Conservation (phyloP, 2,329 filamentous ascomycete species). For the Fusarium setosum region DNA sequence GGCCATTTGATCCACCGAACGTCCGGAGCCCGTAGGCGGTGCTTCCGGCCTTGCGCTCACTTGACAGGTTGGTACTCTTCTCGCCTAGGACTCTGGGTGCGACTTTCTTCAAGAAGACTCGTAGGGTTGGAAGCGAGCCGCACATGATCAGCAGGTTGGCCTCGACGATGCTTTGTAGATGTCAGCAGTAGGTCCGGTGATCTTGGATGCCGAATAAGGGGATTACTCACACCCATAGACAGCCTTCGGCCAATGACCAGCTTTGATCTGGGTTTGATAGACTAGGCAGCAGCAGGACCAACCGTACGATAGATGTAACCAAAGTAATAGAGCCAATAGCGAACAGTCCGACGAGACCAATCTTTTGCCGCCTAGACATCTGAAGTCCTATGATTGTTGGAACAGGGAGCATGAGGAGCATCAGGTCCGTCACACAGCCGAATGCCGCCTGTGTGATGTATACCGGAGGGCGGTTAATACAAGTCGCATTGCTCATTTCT, state of each 20-base stretch:
- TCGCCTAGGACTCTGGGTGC: conserved; percentile 42
- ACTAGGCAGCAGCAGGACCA: conserved; percentile 37
- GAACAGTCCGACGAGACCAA: conserved; percentile 55
- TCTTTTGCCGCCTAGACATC: conserved; percentile 57
- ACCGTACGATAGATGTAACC: conserved; percentile 44
- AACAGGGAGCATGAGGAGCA: conserved; percentile 57
- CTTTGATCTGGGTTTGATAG: conserved; percentile 37
- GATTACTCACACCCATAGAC: conserved; percentile 31
- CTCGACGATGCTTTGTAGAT: conserved; percentile 43
- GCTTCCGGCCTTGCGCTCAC: neutral
- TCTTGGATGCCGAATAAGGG: too few relatives aligned
- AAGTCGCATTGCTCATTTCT: conserved; percentile 43
- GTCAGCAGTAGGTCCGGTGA: neutral
- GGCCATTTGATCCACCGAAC: conserved; percentile 4
- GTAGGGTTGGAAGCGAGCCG: conserved; percentile 50
- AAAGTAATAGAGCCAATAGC: conserved; percentile 51
- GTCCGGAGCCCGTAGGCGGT: conserved; percentile 2
- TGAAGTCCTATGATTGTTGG: conserved; percentile 55
- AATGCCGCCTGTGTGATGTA: conserved; percentile 59
- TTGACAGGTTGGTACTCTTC: neutral
- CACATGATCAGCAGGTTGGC: conserved; percentile 53
- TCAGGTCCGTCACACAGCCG: conserved; percentile 58
- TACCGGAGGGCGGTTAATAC: conserved; percentile 56
- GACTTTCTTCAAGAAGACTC: conserved; percentile 48
- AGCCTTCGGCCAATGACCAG: conserved; percentile 38